Base-by-base conservation (phyloP, 257 asterid species). In the Solanum sitiens region DNA sequence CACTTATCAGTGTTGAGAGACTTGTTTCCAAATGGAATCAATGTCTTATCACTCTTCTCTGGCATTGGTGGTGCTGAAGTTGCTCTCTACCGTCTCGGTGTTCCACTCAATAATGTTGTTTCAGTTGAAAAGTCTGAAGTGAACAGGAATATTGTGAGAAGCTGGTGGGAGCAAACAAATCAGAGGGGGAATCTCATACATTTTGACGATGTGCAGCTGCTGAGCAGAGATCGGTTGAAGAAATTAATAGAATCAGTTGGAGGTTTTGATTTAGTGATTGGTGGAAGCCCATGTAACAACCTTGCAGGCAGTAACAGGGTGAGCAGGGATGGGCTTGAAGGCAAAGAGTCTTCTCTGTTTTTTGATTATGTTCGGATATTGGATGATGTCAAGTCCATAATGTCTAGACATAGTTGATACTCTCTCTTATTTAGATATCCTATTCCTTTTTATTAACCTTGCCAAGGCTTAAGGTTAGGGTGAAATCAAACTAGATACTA, bases 61-160 rank as follows among this genome's bases (percentile, higher is more conserved):
- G 99, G 99, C 37, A 97, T 97, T 8, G 99, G 99, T 3, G 99
- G 99, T 12, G 99, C 92, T 5, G 99, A 97, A 80, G 98, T 97
- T 20, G 98, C 99, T 2, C 99, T 97, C 27, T 96, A 97, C 39
- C 91, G 98, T 5, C 96, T 96, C 0, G 99, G 98, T 2, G 70
- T 97, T 18, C 94, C 90, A 39, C 8, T 96, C 87, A 95, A 90
- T 47, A 92, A 89, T 6, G 98, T 97, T 0, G 98, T 97, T 30
- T 91, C 99, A 0, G 93, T 97, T 0, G 99, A 97, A 84, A 97
- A 90, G 18, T 92, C 97, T 0, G 95, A 97, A 82, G 94, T 88
- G 7, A 95, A 93, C 53, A 83, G 98, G 16, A 93, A 94, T 32
- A 94, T 97, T 1, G 95, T 97, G 1, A 88, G 93, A 87, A 89